phyloP scores from a whole-genome alignment of 202 grass and related monocot species.

The Sporobolus alterniflorus region DNA sequence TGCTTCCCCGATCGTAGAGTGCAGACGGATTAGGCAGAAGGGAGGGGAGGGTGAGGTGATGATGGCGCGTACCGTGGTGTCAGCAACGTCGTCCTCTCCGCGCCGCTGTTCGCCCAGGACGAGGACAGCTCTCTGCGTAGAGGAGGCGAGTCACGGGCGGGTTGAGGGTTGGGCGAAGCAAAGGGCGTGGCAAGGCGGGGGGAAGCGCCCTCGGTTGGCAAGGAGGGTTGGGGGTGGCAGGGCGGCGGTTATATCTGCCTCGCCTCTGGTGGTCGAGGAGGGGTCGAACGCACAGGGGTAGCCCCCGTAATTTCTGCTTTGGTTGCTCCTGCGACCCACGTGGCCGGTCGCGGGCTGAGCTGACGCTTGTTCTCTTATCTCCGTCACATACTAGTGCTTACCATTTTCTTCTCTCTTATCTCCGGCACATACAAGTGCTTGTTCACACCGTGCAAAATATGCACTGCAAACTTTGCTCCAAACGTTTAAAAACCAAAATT shows the following conservation, averaged over 20 bases:
- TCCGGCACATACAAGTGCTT: too few relatives aligned
- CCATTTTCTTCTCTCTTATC: too few relatives aligned
- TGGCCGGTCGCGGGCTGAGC: too few relatives aligned
- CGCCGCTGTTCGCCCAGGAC: not conserved
- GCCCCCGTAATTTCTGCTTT: not conserved
- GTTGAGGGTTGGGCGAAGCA: not conserved
- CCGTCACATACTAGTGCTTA: too few relatives aligned
- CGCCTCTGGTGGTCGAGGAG: not conserved
- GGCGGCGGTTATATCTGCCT: slow-evolving; percentile 2
- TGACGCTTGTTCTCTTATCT: too few relatives aligned
- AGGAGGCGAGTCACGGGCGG: not conserved
- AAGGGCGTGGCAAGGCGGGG: too few relatives aligned
- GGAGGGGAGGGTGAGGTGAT: too few relatives aligned
- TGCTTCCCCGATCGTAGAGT: not conserved
- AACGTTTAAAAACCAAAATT: too few relatives aligned
- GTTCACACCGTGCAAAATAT: too few relatives aligned
- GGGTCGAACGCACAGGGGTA: not conserved
- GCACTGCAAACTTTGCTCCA: too few relatives aligned
- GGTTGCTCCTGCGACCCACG: too few relatives aligned
- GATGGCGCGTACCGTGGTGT: not conserved
- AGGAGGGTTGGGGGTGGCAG: not conserved
- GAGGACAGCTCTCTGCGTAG: not conserved
- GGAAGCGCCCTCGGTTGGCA: not conserved
- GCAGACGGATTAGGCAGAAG: not conserved
- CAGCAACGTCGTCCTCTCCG: not conserved